Conservation (phyloP, 2,329 filamentous ascomycete species). For the Dactylellina cionopaga region DNA sequence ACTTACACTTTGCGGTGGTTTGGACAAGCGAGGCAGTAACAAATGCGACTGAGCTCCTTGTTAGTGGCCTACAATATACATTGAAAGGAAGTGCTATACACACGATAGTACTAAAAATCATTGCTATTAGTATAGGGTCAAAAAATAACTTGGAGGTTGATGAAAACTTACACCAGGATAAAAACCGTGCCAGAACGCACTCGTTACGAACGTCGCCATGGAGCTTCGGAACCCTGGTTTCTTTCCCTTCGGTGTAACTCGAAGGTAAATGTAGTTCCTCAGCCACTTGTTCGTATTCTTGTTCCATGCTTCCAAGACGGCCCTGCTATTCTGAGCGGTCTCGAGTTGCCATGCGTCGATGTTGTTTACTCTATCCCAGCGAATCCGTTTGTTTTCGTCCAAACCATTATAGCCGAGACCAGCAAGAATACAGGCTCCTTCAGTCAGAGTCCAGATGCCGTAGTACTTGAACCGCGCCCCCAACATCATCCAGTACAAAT, state of each 20-base stretch:
- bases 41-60: conserved; percentile 77
- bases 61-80: conserved; percentile 1
- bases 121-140: conserved; percentile 10
- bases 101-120: conserved; percentile 41
- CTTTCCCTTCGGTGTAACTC: conserved; percentile 92
- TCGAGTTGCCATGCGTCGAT: conserved; percentile 88
- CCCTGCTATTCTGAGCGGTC: conserved; percentile 89
- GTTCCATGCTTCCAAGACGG: conserved; percentile 92
- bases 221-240: conserved; percentile 96
- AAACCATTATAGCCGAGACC: conserved; percentile 95
- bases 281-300: conserved; percentile 99
- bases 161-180: conserved; percentile 73
- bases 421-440: conserved; percentile 91
- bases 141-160: not conserved
- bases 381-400: conserved; percentile 82
- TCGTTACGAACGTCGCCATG: conserved; percentile 91
- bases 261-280: conserved; percentile 92
- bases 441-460: conserved; percentile 90
- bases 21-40: conserved; percentile 90
- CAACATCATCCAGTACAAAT: conserved; percentile 84
- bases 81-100: not conserved
- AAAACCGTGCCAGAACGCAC: conserved; percentile 95
- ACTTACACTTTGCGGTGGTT: conserved; percentile 90
- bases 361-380: conserved; percentile 90
- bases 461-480: conserved; percentile 92